These are phyloP conservation scores for Elaeagnus macrophylla DNA, from an alignment of 306 rosid species.

Conservation along the genomic window DNA sequence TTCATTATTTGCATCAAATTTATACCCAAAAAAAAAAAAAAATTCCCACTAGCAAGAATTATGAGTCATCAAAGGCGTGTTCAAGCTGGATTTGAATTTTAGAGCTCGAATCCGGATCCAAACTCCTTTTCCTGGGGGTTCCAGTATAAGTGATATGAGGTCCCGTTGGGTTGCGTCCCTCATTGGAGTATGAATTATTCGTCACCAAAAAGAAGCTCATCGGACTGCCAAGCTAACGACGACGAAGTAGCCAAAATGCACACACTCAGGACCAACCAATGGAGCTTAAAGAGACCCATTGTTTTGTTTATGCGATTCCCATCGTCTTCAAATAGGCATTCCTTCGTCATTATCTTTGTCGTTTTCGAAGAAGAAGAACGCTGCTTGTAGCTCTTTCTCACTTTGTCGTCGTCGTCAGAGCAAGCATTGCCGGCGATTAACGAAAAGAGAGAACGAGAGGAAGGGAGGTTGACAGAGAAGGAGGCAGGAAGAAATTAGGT, in stretches of 20 bases:
- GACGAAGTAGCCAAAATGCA: slow-evolving; percentile 25
- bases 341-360: too few relatives aligned
- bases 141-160: slow-evolving; percentile 25
- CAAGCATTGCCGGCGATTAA: too few relatives aligned
- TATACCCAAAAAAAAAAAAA: too few relatives aligned
- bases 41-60: slow-evolving; percentile 63
- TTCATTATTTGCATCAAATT: too few relatives aligned
- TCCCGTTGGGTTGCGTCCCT: slow-evolving; percentile 28
- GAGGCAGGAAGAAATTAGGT: too few relatives aligned
- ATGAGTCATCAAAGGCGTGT: slow-evolving; percentile 84
- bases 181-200: slow-evolving; percentile 84
- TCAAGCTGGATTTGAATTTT: slow-evolving; percentile 81
- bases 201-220: slow-evolving; percentile 82
- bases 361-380: too few relatives aligned
- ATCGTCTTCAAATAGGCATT: too few relatives aligned
- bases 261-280: slow-evolving; percentile 13
- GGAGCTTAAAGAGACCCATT: slow-evolving; percentile 15
- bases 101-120: slow-evolving; percentile 69
- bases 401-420: too few relatives aligned
- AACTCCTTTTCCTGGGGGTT: slow-evolving; percentile 45
- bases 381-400: too few relatives aligned
- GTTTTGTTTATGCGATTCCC: neutral
- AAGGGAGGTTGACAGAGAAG: too few relatives aligned
- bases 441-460: too few relatives aligned
- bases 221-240: slow-evolving; percentile 66